phyloP scores from a whole-genome alignment of 1,284 basidiomycete species.

The Thecaphora thlaspeos region DNA sequence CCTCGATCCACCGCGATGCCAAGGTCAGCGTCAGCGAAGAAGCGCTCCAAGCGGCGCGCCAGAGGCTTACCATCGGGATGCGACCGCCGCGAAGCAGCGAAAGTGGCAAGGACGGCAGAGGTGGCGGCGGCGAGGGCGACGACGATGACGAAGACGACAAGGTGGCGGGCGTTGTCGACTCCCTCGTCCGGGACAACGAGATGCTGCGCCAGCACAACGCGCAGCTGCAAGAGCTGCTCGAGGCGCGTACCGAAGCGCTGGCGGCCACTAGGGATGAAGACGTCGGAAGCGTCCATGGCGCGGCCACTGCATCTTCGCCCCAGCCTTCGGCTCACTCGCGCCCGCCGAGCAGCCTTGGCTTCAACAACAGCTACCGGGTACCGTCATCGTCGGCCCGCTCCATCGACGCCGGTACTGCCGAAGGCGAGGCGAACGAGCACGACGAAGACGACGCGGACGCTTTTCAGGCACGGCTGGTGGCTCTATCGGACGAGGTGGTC shows the following conservation, averaged over 20 bases:
- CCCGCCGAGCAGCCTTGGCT: conserved; percentile 1
- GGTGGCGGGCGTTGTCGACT: conserved; percentile 13
- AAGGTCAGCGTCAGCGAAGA: conserved; percentile 21
- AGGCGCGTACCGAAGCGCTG: conserved; percentile 45
- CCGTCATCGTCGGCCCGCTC: background rate
- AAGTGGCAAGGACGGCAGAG: background rate
- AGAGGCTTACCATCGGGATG: conserved; percentile 20
- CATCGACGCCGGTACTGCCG: background rate
- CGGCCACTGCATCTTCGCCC: background rate
- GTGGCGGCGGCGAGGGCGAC: conserved; percentile 1
- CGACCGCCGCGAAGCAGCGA: conserved; percentile 11
- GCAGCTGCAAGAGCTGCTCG: conserved; percentile 31
- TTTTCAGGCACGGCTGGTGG: too few relatives aligned
- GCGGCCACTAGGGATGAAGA: conserved; percentile 24
- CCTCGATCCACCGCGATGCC: conserved; percentile 2
- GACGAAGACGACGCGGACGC: too few relatives aligned
- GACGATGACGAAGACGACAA: conserved; percentile 7
- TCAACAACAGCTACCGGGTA: conserved; percentile 4
- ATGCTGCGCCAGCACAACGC: conserved; percentile 25
- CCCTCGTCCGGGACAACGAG: conserved; percentile 39
- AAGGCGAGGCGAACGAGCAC: too few relatives aligned
- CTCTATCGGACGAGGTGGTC: too few relatives aligned
- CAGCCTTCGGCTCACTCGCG: background rate
- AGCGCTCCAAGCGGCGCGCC: conserved; percentile 19
- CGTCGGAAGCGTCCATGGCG: background rate